Evolutionary conservation across 2,329 filamentous ascomycete species (phyloP).

Genomic region (Claviceps pusilla): DNA sequence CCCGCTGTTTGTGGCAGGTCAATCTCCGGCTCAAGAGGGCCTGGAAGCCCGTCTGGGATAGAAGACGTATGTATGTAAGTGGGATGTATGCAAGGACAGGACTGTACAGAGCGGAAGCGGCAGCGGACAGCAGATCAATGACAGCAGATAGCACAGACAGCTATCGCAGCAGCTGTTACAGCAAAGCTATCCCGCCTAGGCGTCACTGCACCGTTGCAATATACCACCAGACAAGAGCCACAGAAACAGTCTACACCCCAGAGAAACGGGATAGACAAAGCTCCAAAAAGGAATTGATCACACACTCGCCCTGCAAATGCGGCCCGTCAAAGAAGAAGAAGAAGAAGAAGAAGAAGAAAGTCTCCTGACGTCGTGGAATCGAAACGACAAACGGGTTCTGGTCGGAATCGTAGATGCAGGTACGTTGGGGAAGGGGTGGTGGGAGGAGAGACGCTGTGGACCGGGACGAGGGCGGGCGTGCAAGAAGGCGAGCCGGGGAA

Average conservation of each 20-base stretch:
- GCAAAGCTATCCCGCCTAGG: conserved; percentile 1
- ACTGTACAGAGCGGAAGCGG: not conserved
- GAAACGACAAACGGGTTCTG: no score
- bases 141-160: not conserved
- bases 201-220: not conserved
- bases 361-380: no score
- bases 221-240: no score
- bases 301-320: conserved; percentile 15
- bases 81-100: not conserved
- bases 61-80: not conserved
- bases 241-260: no score
- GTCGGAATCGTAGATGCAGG: no score
- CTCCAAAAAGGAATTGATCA: no score
- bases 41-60: not conserved
- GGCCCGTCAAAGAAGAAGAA: conserved; percentile 7
- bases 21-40: not conserved
- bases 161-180: not conserved
- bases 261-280: no score
- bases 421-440: no score
- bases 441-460: no score
- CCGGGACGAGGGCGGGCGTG: no score
- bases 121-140: not conserved
- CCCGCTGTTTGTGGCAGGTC: not conserved
- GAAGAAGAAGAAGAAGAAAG: no score
- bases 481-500: no score